A percentile compares a stretch with the other conserved stretches of the same genome.
These are phyloP conservation scores for Quercus ilex DNA, from an alignment of 306 rosid species.

Conservation along the genomic window DNA sequence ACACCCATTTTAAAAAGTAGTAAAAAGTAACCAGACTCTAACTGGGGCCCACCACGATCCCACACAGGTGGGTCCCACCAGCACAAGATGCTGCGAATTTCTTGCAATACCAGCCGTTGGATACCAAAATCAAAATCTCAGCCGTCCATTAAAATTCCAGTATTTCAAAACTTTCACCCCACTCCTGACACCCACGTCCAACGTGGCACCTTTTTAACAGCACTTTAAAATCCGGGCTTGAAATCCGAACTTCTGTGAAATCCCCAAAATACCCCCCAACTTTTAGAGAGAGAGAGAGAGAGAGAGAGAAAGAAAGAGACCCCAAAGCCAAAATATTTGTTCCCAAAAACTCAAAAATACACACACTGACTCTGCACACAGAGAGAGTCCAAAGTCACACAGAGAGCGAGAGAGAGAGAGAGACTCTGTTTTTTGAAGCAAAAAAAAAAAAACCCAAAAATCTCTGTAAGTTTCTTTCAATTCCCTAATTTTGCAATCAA, in stretches of 20 bases:
- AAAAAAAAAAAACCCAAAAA: background rate
- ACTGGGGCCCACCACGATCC: too few species aligned
- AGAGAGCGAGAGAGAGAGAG: slow-evolving; percentile 11
- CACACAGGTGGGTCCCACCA: too few species aligned
- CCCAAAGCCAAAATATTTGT: background rate
- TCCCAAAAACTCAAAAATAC: slow-evolving; percentile 16
- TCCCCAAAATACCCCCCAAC: slow-evolving; percentile 18
- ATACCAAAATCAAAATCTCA: slow-evolving; percentile 10
- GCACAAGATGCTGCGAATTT: too few species aligned
- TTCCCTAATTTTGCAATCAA: background rate
- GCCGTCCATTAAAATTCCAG: slow-evolving; percentile 21
- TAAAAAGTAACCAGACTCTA: too few species aligned
- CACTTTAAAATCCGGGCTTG: slow-evolving; percentile 77
- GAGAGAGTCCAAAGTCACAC: slow-evolving; percentile 5
- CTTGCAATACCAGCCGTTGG: slow-evolving; percentile 25
- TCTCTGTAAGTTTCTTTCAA: slow-evolving; percentile 43
- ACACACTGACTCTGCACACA: background rate
- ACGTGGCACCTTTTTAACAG: slow-evolving; percentile 55
- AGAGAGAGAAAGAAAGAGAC: background rate
- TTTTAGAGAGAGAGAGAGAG: background rate
- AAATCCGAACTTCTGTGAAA: slow-evolving; percentile 52
- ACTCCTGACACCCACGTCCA: slow-evolving; percentile 31
- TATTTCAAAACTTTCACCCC: slow-evolving; percentile 10
- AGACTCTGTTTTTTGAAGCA: slow-evolving; percentile 21
- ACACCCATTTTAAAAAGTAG: too few species aligned